A percentile compares a stretch with the other conserved stretches of the same genome.
phyloP scores from a whole-genome alignment of 2,329 filamentous ascomycete genomes.

The Berkeleyomyces basicola region DNA sequence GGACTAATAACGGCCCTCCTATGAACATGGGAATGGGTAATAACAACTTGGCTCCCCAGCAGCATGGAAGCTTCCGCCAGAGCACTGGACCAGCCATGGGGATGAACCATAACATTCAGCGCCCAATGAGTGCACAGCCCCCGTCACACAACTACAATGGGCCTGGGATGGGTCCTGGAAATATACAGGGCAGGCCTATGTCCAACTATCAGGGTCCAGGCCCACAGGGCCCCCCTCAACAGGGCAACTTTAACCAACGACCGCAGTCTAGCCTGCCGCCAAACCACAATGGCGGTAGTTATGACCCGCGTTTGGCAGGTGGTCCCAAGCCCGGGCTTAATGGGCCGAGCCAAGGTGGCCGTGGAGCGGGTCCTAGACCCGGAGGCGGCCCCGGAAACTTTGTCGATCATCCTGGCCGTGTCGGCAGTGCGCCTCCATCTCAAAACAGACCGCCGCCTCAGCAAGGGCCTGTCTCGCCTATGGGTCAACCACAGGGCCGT shows the following conservation, averaged over 20 bases:
- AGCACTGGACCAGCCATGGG: slow-evolving; percentile 9
- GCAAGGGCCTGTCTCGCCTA: slow-evolving; percentile 14
- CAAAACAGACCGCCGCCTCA: slow-evolving; percentile 1
- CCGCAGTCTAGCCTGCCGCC: slow-evolving; percentile 8
- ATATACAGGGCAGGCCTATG: slow-evolving; percentile 18
- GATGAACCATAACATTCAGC: slow-evolving; percentile 6
- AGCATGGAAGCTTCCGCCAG: slow-evolving; percentile 8
- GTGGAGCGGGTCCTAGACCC: slow-evolving; percentile 16
- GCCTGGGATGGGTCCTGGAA: slow-evolving; percentile 21
- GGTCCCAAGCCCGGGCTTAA: slow-evolving; percentile 13
- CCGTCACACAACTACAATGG: slow-evolving; percentile 10
- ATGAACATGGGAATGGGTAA: slow-evolving; percentile 3
- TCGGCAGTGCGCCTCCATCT: slow-evolving; percentile 24
- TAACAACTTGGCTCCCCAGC: slow-evolving; percentile 4
- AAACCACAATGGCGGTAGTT: slow-evolving; percentile 21
- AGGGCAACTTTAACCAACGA: slow-evolving; percentile 10
- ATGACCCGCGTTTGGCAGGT: slow-evolving; percentile 25
- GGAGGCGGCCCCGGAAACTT: slow-evolving; percentile 16
- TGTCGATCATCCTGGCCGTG: slow-evolving; percentile 17
- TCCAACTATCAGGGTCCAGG: slow-evolving; percentile 13
- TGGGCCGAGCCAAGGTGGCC: slow-evolving; percentile 16
- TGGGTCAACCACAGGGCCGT: slow-evolving; percentile 17
- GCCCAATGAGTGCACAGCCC: slow-evolving; percentile 7
- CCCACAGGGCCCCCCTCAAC: slow-evolving; percentile 16
- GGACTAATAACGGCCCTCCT: slow-evolving; percentile 1